Evolutionary conservation across 2,329 filamentous ascomycete genomes (phyloP), one percentile per base, ranked within the genome.

Genomic region (Talaromyces rugulosus): DNA sequence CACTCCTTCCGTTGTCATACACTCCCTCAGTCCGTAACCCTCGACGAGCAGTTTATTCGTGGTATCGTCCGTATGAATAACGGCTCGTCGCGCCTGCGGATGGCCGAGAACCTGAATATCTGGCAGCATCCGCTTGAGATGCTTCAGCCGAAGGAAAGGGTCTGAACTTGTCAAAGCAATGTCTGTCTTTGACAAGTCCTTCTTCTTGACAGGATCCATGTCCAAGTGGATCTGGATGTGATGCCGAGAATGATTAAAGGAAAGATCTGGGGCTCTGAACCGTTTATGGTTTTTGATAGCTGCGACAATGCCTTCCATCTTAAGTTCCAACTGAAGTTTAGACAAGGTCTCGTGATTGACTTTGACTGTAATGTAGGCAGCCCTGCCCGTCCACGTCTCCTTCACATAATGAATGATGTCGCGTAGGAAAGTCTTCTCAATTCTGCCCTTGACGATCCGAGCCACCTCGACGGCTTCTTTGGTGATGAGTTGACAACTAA

Each of bases 1-100:
- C 5, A 99, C 90, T 65, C 95, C 95, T 65, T 93, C 90, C 0
- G 95, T 99, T 9, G 88, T 96, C 89, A 99, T 96, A 79, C 93
- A 97, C 33, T 87, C 85, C 51, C 87, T 86, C 56, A 99, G 82
- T 0, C 95, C 95, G 75, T 99, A 98, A 1, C 95, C 95, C 83
- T 98, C 95, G 3, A 99, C 95, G 12, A 89, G 80, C 0, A 97
- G 82, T 53, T 94, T 92, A 16, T 85, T 87, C 68, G 89, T 83
- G 33, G 82, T 84, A 59, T 91, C 88, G 56, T 88, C 87, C 2
- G 91, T 92, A 70, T 95, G 89, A 72, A 98, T 95, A 68, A 98
- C 92, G 55, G 92, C 93, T 67, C 95, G 89, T 9, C 86, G 83
- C 3, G 93, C 92, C 64, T 94, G 90, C 0, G 92, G 85, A 73